phyloP scores from a whole-genome alignment of 1,284 basidiomycete species.

The Agaricales sp. region DNA sequence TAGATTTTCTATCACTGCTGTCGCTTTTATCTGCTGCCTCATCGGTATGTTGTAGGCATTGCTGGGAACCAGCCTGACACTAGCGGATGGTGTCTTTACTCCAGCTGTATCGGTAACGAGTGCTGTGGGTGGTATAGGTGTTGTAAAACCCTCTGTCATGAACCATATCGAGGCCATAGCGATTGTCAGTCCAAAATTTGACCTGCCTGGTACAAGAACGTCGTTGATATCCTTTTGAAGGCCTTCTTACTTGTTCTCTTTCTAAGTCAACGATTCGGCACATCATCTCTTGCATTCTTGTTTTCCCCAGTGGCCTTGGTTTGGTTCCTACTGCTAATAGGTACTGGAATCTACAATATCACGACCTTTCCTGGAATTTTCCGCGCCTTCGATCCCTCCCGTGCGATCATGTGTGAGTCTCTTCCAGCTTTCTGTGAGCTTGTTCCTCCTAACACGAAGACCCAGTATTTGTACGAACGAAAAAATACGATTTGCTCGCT shows the following conservation, averaged over 20 bases:
- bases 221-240: conserved; percentile 16
- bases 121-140: conserved; percentile 55
- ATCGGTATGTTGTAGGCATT: conserved; percentile 24
- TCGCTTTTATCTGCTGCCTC: conserved; percentile 19
- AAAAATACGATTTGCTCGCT: conserved; percentile 48
- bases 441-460: not conserved
- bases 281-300: conserved; percentile 33
- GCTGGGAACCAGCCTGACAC: conserved; percentile 31
- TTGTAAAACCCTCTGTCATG: conserved; percentile 39
- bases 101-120: conserved; percentile 62
- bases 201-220: not conserved
- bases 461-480: conserved; percentile 53
- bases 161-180: conserved; percentile 45
- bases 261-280: conserved; percentile 48
- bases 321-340: conserved; percentile 44
- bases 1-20: too few relatives aligned
- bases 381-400: conserved; percentile 56
- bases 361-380: conserved; percentile 46
- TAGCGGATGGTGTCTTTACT: conserved; percentile 53
- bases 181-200: conserved; percentile 32
- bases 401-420: conserved; percentile 45
- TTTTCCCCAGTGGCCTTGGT: conserved; percentile 48
- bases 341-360: conserved; percentile 51
- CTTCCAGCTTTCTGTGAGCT: not conserved
- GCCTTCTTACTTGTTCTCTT: conserved; percentile 51